A percentile compares a stretch with the other conserved stretches of the same genome.
Evolutionary conservation across 2,329 filamentous ascomycete genomes (phyloP).

Genomic region (Calonectria fujianensis): DNA sequence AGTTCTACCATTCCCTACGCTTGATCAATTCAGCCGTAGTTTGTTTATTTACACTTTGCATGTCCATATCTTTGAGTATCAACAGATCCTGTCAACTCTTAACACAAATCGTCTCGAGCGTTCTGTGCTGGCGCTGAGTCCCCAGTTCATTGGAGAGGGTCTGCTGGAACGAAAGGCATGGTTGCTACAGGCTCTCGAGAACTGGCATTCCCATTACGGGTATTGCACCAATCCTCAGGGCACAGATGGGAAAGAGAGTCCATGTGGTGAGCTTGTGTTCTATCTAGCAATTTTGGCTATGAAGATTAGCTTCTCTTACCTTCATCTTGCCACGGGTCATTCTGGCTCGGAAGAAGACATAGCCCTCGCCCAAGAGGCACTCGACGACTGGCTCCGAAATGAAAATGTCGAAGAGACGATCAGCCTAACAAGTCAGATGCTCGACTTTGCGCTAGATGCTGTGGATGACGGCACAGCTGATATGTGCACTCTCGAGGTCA

Average conservation of each 20-base stretch:
- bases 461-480: slow-evolving; percentile 13
- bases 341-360: slow-evolving; percentile 22
- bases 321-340: slow-evolving; percentile 20
- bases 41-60: slow-evolving; percentile 24
- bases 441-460: neutral
- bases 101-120: slow-evolving; percentile 23
- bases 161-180: neutral
- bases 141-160: slow-evolving; percentile 3
- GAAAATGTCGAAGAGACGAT: slow-evolving; percentile 18
- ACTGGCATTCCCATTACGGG: slow-evolving; percentile 24
- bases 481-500: slow-evolving; percentile 17
- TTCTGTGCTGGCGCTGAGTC: slow-evolving; percentile 12
- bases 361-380: slow-evolving; percentile 10
- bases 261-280: slow-evolving; percentile 14
- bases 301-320: slow-evolving; percentile 27
- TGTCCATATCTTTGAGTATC: slow-evolving; percentile 28
- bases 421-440: neutral
- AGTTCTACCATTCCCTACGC: slow-evolving; percentile 3
- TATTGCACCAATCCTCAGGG: neutral
- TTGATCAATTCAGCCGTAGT: slow-evolving; percentile 19
- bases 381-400: slow-evolving; percentile 23
- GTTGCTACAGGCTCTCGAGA: slow-evolving; percentile 8
- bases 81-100: slow-evolving; percentile 14
- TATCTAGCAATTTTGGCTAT: slow-evolving; percentile 2
- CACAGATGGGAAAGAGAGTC: slow-evolving; percentile 1